phyloP scores from a whole-genome alignment of 768 basidiomycete genomes.

The Nidula microcarpa region DNA sequence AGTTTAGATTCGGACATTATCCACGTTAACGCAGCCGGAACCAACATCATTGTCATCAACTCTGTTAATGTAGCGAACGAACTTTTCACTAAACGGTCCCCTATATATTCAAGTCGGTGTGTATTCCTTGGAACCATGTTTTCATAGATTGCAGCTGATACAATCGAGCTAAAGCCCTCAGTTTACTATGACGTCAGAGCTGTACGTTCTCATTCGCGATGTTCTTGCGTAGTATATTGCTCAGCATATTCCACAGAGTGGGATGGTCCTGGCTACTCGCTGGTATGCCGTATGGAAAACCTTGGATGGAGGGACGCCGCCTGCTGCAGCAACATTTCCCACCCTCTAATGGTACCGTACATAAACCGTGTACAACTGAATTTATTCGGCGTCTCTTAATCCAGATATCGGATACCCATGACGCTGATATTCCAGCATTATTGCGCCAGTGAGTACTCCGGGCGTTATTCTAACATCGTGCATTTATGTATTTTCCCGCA shows the following conservation, averaged over 20 bases:
- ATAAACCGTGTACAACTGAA: neutral
- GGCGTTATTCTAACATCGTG: neutral
- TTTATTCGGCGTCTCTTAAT: neutral
- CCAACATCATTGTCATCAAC: neutral
- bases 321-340: neutral
- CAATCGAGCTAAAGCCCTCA: neutral
- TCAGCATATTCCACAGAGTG: neutral
- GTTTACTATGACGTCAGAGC: neutral
- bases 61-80: neutral
- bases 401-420: neutral
- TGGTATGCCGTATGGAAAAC: neutral
- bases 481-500: neutral
- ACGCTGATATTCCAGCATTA: neutral
- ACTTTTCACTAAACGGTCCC: neutral
- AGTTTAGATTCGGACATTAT: neutral
- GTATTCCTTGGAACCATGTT: neutral
- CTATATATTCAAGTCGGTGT: neutral
- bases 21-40: neutral
- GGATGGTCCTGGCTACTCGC: neutral
- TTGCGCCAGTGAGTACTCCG: neutral
- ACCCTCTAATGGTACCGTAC: neutral
- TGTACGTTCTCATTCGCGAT: neutral
- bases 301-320: neutral
- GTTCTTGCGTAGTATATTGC: neutral
- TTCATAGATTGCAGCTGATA: neutral